Conservation (phyloP, 306 rosid species). For the Corylus americana region DNA sequence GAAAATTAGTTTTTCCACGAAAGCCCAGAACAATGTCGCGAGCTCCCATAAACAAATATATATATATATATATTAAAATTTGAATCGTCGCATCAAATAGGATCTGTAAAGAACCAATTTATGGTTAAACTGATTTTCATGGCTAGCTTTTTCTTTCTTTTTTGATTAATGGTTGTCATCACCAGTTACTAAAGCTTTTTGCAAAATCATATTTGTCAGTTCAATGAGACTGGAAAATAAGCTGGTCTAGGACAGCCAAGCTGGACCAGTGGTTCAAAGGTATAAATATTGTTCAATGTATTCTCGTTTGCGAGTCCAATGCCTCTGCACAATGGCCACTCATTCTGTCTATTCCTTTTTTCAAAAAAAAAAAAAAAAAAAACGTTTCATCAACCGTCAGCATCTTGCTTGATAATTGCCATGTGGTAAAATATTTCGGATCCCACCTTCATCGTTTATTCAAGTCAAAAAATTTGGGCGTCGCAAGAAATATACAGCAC, state of each 20-base stretch:
- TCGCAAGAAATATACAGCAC: constrained; percentile 6
- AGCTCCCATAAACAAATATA: background rate
- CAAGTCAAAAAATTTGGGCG: background rate
- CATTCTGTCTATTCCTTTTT: background rate
- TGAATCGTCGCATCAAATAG: too few relatives aligned
- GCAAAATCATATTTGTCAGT: background rate
- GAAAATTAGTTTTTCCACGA: background rate
- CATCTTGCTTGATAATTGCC: background rate
- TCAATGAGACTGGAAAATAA: background rate
- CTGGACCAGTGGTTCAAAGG: background rate
- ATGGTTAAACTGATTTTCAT: background rate
- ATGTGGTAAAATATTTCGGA: background rate
- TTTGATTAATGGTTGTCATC: background rate
- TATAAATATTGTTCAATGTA: background rate
- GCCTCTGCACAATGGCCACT: background rate
- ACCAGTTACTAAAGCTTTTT: background rate
- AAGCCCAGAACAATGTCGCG: background rate
- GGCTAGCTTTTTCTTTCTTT: background rate
- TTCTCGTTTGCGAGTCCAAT: background rate
- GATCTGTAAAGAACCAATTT: background rate
- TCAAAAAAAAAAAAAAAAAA: too few relatives aligned
- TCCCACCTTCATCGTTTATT: background rate
- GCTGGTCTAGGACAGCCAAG: background rate
- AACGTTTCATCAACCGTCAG: background rate
- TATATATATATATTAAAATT: too few relatives aligned